Percentiles rank a stretch among this genome's conserved stretches.
phyloP scores from a whole-genome alignment of 768 basidiomycete species.

The Xanthoconium stramineum region DNA sequence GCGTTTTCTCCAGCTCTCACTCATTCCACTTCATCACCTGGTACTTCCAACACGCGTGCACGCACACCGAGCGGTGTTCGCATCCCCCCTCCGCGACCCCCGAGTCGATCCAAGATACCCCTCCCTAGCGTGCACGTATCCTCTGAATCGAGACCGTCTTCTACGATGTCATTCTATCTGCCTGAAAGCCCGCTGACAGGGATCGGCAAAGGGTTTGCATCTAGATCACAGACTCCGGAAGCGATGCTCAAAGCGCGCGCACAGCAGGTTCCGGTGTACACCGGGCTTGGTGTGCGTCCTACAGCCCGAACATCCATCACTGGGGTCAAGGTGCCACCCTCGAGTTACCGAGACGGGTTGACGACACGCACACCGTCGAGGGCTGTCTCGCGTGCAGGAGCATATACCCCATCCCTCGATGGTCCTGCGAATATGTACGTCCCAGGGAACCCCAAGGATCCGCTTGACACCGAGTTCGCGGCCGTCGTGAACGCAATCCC shows the following conservation, averaged over 20 bases:
- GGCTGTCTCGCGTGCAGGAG: constrained; percentile 62
- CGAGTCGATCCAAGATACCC: constrained; percentile 82
- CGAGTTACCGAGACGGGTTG: constrained; percentile 67
- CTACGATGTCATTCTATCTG: constrained; percentile 66
- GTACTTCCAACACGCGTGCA: constrained; percentile 27
- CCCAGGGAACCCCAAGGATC: constrained; percentile 67
- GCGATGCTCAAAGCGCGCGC: constrained; percentile 55
- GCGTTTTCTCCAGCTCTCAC: constrained; percentile 59
- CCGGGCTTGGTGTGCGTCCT: constrained; percentile 38
- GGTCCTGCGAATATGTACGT: constrained; percentile 59
- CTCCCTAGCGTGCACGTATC: constrained; percentile 70
- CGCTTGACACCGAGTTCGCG: constrained; percentile 79
- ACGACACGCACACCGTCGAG: constrained; percentile 58
- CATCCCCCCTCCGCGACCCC: constrained; percentile 63
- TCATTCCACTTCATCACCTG: constrained; percentile 45
- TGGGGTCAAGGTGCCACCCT: constrained; percentile 56
- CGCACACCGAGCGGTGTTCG: constrained; percentile 41
- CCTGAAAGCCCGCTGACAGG: constrained; percentile 51
- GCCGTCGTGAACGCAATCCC: constrained; percentile 68
- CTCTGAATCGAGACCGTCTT: constrained; percentile 65
- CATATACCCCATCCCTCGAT: constrained; percentile 58
- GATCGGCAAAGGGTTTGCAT: constrained; percentile 30
- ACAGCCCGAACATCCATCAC: constrained; percentile 38
- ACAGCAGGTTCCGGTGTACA: constrained; percentile 56
- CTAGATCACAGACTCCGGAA: constrained; percentile 70